Base-by-base conservation (phyloP, 768 basidiomycete species). In the Suillus clintonianus region DNA sequence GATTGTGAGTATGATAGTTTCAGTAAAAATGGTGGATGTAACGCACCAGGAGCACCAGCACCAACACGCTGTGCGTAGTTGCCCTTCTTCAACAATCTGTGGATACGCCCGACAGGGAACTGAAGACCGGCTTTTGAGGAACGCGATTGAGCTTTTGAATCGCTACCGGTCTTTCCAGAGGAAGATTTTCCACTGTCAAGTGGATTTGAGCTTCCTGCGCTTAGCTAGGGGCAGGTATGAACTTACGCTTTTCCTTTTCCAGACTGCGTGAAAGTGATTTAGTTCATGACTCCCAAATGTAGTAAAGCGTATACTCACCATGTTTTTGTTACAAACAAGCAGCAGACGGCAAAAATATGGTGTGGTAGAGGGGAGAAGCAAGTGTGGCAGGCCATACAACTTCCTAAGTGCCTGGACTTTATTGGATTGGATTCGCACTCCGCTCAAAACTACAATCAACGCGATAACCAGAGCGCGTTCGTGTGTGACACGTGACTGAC, bases 61-160 rank as follows among this genome's bases (percentile, higher is more conserved):
- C 86, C 89, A 64, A 92, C 82, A 71, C 89, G 86, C 73, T 87
- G 85, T 6, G 85, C 87, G 70, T 89, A 89, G 80, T 89, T 89
- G 45, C 87, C 88, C 71, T 83, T 82, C 80, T 89, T 91, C 75
- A 94, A 72, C 22, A 89, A 78, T 76, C 92, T 85, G 77, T 91
- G 90, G 68, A 94, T 89, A 83, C 92, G 89, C 75, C 88, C 87
- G 64, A 94, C 92, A 62, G 92, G 90, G 79, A 94, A 91, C 70
- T 86, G 86, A 62, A 88, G 78, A 65, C 86, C 85, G 5, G 86
- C 85, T 75, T 82, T 84, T 56, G 82, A 77, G 15, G 93, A 92
- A 62, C 90, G 87, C 60, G 90, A 88, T 71, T 86, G 82, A 9
- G 83, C 79, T 78, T 89, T 89, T 67, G 76, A 62, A 60, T 86